phyloP scores from a whole-genome alignment of 345 rosid species.

The Populus ilicifolia region DNA sequence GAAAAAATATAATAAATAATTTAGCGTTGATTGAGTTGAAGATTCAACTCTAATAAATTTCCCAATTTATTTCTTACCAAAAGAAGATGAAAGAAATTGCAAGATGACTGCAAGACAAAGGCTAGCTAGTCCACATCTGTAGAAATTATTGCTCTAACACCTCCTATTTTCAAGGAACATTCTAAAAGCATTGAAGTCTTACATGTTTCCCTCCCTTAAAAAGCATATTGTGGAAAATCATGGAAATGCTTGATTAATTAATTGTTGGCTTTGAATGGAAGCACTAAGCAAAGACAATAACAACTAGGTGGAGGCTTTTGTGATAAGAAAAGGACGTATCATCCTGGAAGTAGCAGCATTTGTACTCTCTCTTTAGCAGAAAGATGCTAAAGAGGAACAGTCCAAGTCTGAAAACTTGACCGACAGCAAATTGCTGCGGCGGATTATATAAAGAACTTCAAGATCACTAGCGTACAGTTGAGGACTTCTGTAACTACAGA shows the following conservation, averaged over 20 bases:
- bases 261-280: background rate
- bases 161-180: background rate
- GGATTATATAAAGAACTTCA: background rate
- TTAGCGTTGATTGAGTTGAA: background rate
- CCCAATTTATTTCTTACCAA: background rate
- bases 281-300: background rate
- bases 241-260: background rate
- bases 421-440: background rate
- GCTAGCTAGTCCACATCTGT: background rate
- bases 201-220: background rate
- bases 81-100: background rate
- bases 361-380: background rate
- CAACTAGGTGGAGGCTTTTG: background rate
- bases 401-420: background rate
- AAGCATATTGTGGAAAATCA: background rate
- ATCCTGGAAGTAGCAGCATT: background rate
- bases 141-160: background rate
- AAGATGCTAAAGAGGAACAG: background rate
- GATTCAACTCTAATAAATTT: background rate
- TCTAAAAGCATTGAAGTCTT: background rate
- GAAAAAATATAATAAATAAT: background rate
- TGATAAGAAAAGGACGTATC: background rate
- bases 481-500: background rate
- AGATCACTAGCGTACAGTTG: background rate
- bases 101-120: background rate